A percentile compares a stretch with the other conserved stretches of the same genome.
These are phyloP conservation scores for Trichoderma koningii DNA, from an alignment of 2,329 filamentous ascomycete species.

Conservation along the genomic window DNA sequence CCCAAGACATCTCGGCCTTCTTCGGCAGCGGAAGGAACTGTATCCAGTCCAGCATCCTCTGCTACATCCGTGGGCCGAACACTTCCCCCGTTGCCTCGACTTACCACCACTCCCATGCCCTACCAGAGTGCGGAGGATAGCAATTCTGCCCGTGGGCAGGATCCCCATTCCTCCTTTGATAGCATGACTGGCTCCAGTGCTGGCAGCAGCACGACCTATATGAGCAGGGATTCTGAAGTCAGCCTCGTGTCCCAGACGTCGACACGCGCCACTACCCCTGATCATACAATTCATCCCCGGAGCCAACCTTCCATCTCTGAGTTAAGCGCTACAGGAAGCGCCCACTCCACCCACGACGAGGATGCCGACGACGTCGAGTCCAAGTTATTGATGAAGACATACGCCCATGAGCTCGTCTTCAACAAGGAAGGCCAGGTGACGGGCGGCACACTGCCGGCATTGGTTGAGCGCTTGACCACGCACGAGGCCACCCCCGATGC, in stretches of 20 bases:
- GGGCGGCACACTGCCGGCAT: slow-evolving; percentile 82
- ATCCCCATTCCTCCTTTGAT: slow-evolving; percentile 62
- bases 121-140: slow-evolving; percentile 54
- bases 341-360: slow-evolving; percentile 66
- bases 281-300: slow-evolving; percentile 58
- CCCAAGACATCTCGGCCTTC: slow-evolving; percentile 47
- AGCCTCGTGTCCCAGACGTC: slow-evolving; percentile 81
- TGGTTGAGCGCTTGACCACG: slow-evolving; percentile 92
- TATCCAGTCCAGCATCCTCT: slow-evolving; percentile 50
- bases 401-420: slow-evolving; percentile 84
- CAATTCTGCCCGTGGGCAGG: slow-evolving; percentile 48
- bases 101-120: slow-evolving; percentile 54
- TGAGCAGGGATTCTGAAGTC: slow-evolving; percentile 77
- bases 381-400: slow-evolving; percentile 87
- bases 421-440: slow-evolving; percentile 96
- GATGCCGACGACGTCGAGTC: slow-evolving; percentile 79
- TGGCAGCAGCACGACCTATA: slow-evolving; percentile 76
- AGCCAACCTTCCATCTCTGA: slow-evolving; percentile 67
- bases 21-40: slow-evolving; percentile 46
- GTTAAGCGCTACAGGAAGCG: slow-evolving; percentile 66
- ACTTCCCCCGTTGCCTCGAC: slow-evolving; percentile 59
- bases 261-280: slow-evolving; percentile 85
- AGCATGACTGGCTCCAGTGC: slow-evolving; percentile 75
- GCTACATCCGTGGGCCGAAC: slow-evolving; percentile 51
- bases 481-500: slow-evolving; percentile 91